Base-by-base conservation (phyloP, 805 yeast species). In the Jamesozyma piceae region DNA sequence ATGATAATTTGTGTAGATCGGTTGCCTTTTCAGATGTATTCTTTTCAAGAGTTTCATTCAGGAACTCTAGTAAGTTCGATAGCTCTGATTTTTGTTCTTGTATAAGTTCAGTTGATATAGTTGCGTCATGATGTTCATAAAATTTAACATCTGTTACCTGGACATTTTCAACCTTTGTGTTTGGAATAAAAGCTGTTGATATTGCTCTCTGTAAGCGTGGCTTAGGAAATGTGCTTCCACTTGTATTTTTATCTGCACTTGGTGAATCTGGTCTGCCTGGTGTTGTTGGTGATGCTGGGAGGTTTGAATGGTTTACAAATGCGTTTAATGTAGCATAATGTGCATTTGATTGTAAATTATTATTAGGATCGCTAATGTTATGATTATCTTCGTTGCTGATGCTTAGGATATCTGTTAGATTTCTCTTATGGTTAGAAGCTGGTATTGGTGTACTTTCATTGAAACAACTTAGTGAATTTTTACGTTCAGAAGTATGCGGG, bases 1-100 rank as follows among this genome's bases (percentile, higher is more conserved):
- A 43, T 1, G 63, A 58, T 26, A 58, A 44, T 51, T 49, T 50
- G 44, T 55, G 61, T 39, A 58, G 42, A 46, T 54, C 53, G 4
- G 59, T 47, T 4, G 58, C 61, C 35, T 47, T 49, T 33, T 49
- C 51, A 14, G 52, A 49, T 11, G 51, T 41, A 24, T 55, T 54
- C 27, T 55, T 52, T 34, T 54, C 57, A 17, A 58, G 35, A 15
- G 61, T 50, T 29, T 54, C 52, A 43, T 58, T 54, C 32, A 58
- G 36, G 15, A 58, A 43, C 17, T 46, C 44, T 31, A 58, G 41
- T 17, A 58, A 41, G 27, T 48, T 45, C 30, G 51, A 50, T 27
- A 58, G 42, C 46, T 56, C 58, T 15, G 52, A 35, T 37, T 46
- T 54, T 39, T 54, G 55, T 26, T 52, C 45, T 15, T 52, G 48